Evolutionary conservation across 139 green algal species (phyloP).

Genomic region (Micromonas commoda): DNA sequence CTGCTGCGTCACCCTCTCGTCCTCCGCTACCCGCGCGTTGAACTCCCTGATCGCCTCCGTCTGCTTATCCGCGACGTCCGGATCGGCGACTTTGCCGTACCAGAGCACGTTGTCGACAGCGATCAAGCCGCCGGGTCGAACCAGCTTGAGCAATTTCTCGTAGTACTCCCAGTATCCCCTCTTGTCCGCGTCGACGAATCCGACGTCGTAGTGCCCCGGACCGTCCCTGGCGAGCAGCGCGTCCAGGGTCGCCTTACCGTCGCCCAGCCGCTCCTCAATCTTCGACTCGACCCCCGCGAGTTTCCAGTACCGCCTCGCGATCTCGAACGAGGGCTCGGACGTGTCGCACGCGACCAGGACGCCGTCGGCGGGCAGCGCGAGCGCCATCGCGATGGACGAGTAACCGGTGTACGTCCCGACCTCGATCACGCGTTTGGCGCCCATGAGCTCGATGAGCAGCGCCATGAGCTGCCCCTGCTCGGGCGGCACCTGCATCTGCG

Average conservation of each 20-base stretch:
- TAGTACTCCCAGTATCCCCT: constrained; percentile 73
- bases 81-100: constrained; percentile 56
- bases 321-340: constrained; percentile 54
- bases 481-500: constrained; percentile 63
- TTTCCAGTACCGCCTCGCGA: constrained; percentile 64
- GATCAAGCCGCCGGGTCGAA: constrained; percentile 79
- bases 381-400: constrained; percentile 23
- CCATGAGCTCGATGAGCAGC: constrained; percentile 58
- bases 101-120: constrained; percentile 82
- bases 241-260: constrained; percentile 40
- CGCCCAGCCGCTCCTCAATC: constrained; percentile 39
- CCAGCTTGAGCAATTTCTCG: constrained; percentile 69
- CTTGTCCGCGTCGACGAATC: constrained; percentile 91
- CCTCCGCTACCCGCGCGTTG: constrained; percentile 59
- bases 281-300: constrained; percentile 57
- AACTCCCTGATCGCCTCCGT: constrained; percentile 63
- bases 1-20: constrained; percentile 60
- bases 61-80: constrained; percentile 46
- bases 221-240: constrained; percentile 33
- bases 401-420: constrained; percentile 80
- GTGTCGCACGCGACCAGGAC: constrained; percentile 68
- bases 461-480: constrained; percentile 76
- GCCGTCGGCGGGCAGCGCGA: constrained; percentile 53
- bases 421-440: constrained; percentile 46
- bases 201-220: constrained; percentile 64